Evolutionary conservation across 495 filamentous ascomycete genomes (phyloP).

Genomic region (Xylaria longipes): DNA sequence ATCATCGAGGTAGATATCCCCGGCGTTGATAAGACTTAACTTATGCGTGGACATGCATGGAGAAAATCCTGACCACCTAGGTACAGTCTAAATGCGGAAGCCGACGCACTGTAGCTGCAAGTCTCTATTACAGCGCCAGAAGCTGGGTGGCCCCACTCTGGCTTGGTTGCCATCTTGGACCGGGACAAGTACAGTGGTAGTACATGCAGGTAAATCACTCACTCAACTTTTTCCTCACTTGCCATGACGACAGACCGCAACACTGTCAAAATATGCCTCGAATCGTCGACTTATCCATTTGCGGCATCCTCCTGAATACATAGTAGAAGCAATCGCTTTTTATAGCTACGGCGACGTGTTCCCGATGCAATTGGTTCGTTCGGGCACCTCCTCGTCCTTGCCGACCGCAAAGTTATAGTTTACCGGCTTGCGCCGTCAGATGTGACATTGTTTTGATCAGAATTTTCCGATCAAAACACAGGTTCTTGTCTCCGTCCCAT

Average conservation of each 20-base stretch:
- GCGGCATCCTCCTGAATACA: not conserved
- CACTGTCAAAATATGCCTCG: constrained; percentile 29
- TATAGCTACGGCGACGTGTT: constrained; percentile 28
- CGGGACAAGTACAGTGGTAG: constrained; percentile 9
- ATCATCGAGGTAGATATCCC: not conserved
- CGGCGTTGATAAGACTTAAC: constrained; percentile 20
- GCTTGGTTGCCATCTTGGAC: constrained; percentile 4
- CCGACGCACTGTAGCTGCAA: constrained; percentile 6
- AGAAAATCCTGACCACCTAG: not conserved
- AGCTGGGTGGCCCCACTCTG: constrained; percentile 3
- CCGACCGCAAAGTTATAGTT: not conserved
- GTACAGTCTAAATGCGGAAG: not conserved
- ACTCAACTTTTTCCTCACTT: constrained; percentile 27
- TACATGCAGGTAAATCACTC: constrained; percentile 32
- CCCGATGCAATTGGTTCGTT: constrained; percentile 34
- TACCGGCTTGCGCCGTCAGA: not conserved
- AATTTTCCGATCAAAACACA: constrained; percentile 26
- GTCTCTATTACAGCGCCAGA: constrained; percentile 12
- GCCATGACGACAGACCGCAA: constrained; percentile 31
- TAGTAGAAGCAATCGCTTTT: not conserved
- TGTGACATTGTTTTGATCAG: constrained; percentile 26
- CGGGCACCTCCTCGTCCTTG: not conserved
- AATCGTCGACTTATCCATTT: constrained; percentile 8
- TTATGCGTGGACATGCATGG: not conserved
- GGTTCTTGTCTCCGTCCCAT: constrained; percentile 10